Conservation (phyloP, 106 monocot genomes). For the Dendrobium nobile region DNA sequence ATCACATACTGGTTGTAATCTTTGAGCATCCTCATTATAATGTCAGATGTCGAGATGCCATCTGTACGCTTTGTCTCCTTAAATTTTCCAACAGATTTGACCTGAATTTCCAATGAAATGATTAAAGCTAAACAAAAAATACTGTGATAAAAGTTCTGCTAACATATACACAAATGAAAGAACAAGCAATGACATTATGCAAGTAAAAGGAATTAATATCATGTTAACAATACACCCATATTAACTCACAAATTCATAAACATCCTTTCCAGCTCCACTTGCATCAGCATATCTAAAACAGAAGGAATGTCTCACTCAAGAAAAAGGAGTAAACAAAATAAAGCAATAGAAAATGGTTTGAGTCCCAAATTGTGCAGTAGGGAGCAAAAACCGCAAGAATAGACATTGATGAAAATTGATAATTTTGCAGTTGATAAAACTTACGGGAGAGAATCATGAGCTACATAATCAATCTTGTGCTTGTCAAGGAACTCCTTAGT, state of each 20-base stretch:
- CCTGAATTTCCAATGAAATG: constrained; percentile 31
- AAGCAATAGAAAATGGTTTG: neutral
- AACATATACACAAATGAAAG: neutral
- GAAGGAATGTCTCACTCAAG: constrained; percentile 1
- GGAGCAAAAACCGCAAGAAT: neutral
- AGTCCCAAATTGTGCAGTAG: neutral
- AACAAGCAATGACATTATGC: neutral
- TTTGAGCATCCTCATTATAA: constrained; percentile 90
- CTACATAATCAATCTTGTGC: constrained; percentile 63
- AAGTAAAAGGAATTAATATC: neutral
- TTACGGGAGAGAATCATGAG: constrained; percentile 78
- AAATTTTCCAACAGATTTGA: constrained; percentile 71
- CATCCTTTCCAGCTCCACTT: constrained; percentile 97
- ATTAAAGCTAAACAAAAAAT: neutral
- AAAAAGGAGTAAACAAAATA: neutral
- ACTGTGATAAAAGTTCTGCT: neutral
- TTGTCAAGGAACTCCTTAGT: constrained; percentile 60
- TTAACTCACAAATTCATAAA: constrained; percentile 92
- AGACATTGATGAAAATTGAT: neutral
- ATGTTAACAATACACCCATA: neutral
- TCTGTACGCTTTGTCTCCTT: constrained; percentile 91
- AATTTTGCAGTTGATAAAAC: constrained; percentile 4
- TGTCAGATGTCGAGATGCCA: constrained; percentile 82
- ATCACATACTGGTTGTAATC: constrained; percentile 85
- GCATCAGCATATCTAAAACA: constrained; percentile 88